These are phyloP conservation scores for Thelonectria blattea DNA, from an alignment of 2,329 filamentous ascomycete species.

Conservation along the genomic window DNA sequence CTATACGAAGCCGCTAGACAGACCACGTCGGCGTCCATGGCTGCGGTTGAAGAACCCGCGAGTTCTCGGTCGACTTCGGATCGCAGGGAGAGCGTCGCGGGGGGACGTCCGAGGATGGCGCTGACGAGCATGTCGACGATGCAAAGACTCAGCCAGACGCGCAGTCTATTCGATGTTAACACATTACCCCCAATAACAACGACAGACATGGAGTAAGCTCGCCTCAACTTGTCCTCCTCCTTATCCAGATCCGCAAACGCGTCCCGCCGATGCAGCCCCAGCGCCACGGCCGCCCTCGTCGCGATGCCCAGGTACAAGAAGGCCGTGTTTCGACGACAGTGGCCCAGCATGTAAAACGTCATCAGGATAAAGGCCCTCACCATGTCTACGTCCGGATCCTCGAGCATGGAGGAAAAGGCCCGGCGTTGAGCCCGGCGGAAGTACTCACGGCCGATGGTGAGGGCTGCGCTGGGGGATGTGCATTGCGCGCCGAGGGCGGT, in stretches of 20 bases:
- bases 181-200: not conserved
- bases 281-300: slow-evolving; percentile 59
- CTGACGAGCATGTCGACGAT: slow-evolving; percentile 48
- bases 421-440: slow-evolving; percentile 51
- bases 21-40: slow-evolving; percentile 30
- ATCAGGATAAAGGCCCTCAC: slow-evolving; percentile 55
- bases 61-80: slow-evolving; percentile 14
- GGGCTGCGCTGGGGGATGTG: slow-evolving; percentile 24
- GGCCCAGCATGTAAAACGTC: slow-evolving; percentile 73
- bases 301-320: slow-evolving; percentile 70
- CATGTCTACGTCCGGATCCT: slow-evolving; percentile 37
- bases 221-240: slow-evolving; percentile 30
- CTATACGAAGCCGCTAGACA: slow-evolving; percentile 49
- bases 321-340: slow-evolving; percentile 66
- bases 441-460: slow-evolving; percentile 41
- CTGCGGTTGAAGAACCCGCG: slow-evolving; percentile 21
- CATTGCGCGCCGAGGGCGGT: slow-evolving; percentile 38
- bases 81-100: slow-evolving; percentile 37
- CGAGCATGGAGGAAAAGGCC: slow-evolving; percentile 33
- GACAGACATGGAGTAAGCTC: not conserved
- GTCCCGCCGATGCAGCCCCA: slow-evolving; percentile 56
- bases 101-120: slow-evolving; percentile 47
- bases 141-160: slow-evolving; percentile 47
- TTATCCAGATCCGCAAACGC: slow-evolving; percentile 28
- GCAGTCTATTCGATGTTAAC: slow-evolving; percentile 34